phyloP scores from a whole-genome alignment of 2,329 filamentous ascomycete species.

The Paraphoma sp. region DNA sequence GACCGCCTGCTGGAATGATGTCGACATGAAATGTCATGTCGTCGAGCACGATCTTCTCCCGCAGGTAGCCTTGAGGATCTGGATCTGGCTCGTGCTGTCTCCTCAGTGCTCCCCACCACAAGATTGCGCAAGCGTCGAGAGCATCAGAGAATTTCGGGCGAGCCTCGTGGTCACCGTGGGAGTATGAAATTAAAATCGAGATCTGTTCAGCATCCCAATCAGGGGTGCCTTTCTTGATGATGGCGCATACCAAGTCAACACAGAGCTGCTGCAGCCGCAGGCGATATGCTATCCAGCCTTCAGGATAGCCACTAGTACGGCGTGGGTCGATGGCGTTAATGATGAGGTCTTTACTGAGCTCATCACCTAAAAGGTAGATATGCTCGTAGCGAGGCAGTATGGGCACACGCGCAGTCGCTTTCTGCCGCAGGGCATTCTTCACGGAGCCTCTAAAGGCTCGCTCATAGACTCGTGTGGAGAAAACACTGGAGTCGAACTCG shows the following conservation, averaged over 20 bases:
- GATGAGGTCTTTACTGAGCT: background rate
- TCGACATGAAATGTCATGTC: constrained; percentile 1
- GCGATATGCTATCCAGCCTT: background rate
- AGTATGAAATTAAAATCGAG: background rate
- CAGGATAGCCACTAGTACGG: background rate
- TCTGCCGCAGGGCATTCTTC: constrained; percentile 4
- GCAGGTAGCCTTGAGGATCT: background rate
- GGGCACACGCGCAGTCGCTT: background rate
- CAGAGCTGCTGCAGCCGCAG: background rate
- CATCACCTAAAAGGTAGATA: background rate
- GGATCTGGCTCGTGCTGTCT: background rate
- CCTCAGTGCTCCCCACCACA: constrained; percentile 1
- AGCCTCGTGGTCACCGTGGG: background rate
- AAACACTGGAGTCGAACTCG: constrained; percentile 15
- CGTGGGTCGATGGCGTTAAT: background rate
- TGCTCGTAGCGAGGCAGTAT: background rate
- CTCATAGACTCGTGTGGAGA: constrained; percentile 12
- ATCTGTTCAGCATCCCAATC: background rate
- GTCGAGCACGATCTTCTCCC: background rate
- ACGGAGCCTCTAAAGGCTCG: constrained; percentile 7
- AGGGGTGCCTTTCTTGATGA: background rate
- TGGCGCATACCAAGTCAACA: background rate
- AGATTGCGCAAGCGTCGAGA: background rate
- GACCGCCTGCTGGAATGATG: background rate
- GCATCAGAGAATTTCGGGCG: background rate